A percentile compares a stretch with the other conserved stretches of the same genome.
phyloP scores from a whole-genome alignment of 352 stramenopile genomes.

The Globisporangium emineosum region DNA sequence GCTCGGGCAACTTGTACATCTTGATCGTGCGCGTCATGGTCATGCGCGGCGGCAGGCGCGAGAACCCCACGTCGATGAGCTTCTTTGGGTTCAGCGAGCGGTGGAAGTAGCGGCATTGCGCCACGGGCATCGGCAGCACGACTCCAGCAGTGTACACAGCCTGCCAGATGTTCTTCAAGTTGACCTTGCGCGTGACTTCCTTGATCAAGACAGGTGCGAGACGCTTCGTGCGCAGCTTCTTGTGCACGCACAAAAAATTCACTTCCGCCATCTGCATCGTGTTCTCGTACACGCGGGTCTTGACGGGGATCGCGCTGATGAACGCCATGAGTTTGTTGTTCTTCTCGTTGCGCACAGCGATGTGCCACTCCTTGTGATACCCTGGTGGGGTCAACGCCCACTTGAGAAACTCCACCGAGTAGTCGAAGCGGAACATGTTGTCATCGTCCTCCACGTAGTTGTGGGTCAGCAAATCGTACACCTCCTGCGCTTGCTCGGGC shows the following conservation, averaged over 20 bases:
- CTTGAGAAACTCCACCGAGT: conserved; percentile 78
- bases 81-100: conserved; percentile 98
- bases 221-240: conserved; percentile 95
- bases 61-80: conserved; percentile 98
- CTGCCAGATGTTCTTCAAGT: conserved; percentile 92
- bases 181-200: conserved; percentile 98
- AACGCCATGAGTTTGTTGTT: conserved; percentile 96
- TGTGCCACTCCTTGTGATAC: conserved; percentile 91
- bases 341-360: conserved; percentile 92
- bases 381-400: conserved; percentile 96
- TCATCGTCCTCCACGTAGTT: conserved; percentile 99
- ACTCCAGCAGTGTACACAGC: conserved; percentile 99
- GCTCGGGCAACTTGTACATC: conserved; percentile 81
- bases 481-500: conserved; percentile 72
- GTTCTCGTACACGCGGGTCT: conserved; percentile 59
- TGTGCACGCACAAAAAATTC: conserved; percentile 99
- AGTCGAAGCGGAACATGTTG: conserved; percentile 95
- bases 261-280: conserved; percentile 91
- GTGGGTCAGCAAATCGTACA: conserved; percentile 95
- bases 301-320: conserved; percentile 95
- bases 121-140: conserved; percentile 94
- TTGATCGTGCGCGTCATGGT: conserved; percentile 94
- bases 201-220: conserved; percentile 99
- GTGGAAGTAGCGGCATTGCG: conserved; percentile 96
- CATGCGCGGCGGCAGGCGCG: conserved; percentile 88